Conservation (phyloP, 176 grass and related monocot genomes). For the Zoysia japonica region DNA sequence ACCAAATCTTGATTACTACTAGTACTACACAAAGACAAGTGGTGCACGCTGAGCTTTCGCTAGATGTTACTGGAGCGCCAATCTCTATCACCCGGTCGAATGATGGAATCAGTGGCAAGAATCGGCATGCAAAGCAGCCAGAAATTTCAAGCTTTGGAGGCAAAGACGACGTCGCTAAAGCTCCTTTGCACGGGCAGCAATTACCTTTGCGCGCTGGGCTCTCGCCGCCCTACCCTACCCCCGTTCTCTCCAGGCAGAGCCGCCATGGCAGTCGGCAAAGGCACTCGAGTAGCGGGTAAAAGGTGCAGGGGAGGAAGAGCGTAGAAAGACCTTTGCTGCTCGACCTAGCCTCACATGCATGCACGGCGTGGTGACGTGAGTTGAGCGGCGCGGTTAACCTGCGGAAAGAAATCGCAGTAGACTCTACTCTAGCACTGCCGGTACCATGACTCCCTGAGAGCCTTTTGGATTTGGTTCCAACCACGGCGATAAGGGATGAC, state of each 20-base stretch:
- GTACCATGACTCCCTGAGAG: background rate
- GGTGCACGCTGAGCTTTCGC: background rate
- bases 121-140: constrained; percentile 7
- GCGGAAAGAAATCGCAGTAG: background rate
- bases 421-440: background rate
- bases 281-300: constrained; percentile 27
- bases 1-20: background rate
- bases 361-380: too few species aligned
- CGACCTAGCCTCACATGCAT: background rate
- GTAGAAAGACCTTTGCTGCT: background rate
- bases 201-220: background rate
- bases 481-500: constrained; percentile 2
- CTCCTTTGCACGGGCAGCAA: constrained; percentile 34
- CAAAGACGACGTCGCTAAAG: constrained; percentile 37
- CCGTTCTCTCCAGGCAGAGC: constrained; percentile 30
- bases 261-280: constrained; percentile 19
- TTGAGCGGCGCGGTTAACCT: constrained; percentile 13
- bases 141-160: constrained; percentile 45
- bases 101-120: background rate
- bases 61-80: too few species aligned
- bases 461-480: constrained; percentile 25
- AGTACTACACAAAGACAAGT: background rate
- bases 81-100: too few species aligned
- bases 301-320: background rate
- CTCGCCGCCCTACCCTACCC: too few species aligned